Evolutionary conservation across 2,329 filamentous ascomycete genomes (phyloP).

Genomic region (Verticillium zaregamsianum): DNA sequence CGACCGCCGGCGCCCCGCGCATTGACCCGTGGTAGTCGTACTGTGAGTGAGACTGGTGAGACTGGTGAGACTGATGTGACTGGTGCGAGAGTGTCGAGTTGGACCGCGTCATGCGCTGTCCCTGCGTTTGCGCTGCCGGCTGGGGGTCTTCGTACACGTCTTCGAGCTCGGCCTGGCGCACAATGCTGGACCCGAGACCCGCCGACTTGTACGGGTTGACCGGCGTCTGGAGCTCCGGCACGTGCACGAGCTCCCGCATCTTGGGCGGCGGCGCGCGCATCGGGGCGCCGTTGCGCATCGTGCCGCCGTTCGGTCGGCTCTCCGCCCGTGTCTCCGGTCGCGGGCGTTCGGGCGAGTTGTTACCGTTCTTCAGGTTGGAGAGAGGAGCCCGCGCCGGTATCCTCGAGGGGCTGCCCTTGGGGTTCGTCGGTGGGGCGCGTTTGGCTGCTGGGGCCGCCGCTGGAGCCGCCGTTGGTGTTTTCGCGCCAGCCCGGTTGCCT

Average conservation of each 20-base stretch:
- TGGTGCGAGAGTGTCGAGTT: conserved; percentile 33
- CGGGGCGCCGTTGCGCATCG: conserved; percentile 51
- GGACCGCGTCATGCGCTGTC: conserved; percentile 27
- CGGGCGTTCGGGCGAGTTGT: conserved; percentile 76
- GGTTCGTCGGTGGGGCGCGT: conserved; percentile 21
- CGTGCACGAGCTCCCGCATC: conserved; percentile 73
- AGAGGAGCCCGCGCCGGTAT: conserved; percentile 68
- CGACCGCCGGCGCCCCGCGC: conserved; percentile 27
- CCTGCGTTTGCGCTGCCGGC: conserved; percentile 14
- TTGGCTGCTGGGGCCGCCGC: conserved; percentile 17
- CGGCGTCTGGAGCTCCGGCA: conserved; percentile 48
- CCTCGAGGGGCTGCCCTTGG: conserved; percentile 56
- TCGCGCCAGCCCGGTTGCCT: conserved; percentile 24
- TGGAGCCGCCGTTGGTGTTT: conserved; percentile 49
- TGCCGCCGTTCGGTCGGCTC: conserved; percentile 21
- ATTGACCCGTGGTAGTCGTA: conserved; percentile 39
- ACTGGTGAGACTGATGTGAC: conserved; percentile 16
- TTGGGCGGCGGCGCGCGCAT: conserved; percentile 75
- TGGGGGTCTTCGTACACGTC: conserved; percentile 75
- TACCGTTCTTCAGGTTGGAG: conserved; percentile 63
- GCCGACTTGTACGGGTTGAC: conserved; percentile 42
- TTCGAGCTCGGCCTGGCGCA: conserved; percentile 65
- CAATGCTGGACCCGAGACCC: conserved; percentile 49
- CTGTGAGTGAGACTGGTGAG: conserved; percentile 28
- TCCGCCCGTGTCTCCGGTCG: conserved; percentile 38